Conservation (phyloP, 805 yeast species). For the Kuraishia capsulata region DNA sequence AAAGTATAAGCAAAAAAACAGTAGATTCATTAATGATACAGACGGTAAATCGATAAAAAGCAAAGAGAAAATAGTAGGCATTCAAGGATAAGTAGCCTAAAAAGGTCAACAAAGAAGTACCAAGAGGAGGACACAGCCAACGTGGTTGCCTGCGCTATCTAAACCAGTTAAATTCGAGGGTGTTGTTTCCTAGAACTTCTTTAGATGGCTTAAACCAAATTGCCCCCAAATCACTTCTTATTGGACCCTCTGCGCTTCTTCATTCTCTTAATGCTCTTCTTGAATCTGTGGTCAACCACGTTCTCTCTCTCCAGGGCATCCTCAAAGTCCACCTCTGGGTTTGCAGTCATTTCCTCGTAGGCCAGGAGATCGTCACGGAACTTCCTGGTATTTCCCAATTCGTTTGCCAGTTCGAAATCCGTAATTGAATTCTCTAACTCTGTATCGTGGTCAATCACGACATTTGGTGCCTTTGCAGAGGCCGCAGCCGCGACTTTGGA, state of each 20-base stretch:
- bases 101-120: no score
- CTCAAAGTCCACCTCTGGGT: background rate
- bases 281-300: slow-evolving; percentile 1
- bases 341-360: slow-evolving; percentile 1
- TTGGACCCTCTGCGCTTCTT: slow-evolving; percentile 1
- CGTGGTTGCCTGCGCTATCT: no score
- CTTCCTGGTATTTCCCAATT: background rate
- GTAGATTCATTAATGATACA: no score
- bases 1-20: no score
- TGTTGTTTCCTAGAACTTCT: no score
- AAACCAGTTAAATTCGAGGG: no score
- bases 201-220: no score
- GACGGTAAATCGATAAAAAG: no score
- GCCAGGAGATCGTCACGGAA: background rate
- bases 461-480: background rate
- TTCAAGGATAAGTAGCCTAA: no score
- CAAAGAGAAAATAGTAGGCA: no score
- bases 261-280: slow-evolving; percentile 3
- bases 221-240: slow-evolving; percentile 2
- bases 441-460: slow-evolving; percentile 19
- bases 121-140: no score
- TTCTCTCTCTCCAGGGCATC: background rate
- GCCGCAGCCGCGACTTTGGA: background rate
- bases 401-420: slow-evolving; percentile 20
- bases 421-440: slow-evolving; percentile 22